These are phyloP conservation scores for Auricularia sp. DNA, from an alignment of 768 basidiomycete genomes.

Conservation along the genomic window DNA sequence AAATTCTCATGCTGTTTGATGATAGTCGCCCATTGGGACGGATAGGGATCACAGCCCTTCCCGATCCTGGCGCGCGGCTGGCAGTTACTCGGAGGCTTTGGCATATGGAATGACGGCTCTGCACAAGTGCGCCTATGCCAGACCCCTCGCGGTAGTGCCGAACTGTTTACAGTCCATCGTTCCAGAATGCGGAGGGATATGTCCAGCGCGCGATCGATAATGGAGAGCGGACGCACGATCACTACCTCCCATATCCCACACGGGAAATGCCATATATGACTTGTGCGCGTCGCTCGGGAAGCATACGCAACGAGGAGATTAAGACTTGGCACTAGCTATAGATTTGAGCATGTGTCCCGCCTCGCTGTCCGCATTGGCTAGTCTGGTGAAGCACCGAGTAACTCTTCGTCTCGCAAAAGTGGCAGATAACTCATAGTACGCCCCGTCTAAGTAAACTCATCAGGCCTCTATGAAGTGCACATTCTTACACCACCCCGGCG, in stretches of 20 bases:
- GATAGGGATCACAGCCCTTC: slow-evolving; percentile 25
- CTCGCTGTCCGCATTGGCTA: too few species aligned
- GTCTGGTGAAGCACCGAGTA: too few species aligned
- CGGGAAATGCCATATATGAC: slow-evolving; percentile 57
- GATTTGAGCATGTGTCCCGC: too few species aligned
- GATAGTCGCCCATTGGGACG: slow-evolving; percentile 46
- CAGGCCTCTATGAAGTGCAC: too few species aligned
- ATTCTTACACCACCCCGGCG: too few species aligned
- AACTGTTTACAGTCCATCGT: background rate
- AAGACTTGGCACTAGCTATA: too few species aligned
- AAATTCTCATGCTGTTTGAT: background rate
- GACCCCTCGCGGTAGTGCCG: background rate
- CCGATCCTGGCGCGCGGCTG: slow-evolving; percentile 53
- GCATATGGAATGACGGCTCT: slow-evolving; percentile 68
- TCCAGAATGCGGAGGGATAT: slow-evolving; percentile 44
- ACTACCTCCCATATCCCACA: slow-evolving; percentile 67
- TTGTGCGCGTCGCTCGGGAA: too few species aligned
- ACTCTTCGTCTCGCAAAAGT: too few species aligned
- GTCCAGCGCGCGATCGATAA: slow-evolving; percentile 54
- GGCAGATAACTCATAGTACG: too few species aligned
- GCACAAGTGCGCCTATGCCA: slow-evolving; percentile 47
- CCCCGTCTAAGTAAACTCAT: too few species aligned
- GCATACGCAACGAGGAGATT: too few species aligned
- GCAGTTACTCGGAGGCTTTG: slow-evolving; percentile 66
- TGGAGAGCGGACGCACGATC: slow-evolving; percentile 57